Evolutionary conservation across 1,139 yeast genomes (phyloP).

Genomic region (Geotrichum carabidarum): DNA sequence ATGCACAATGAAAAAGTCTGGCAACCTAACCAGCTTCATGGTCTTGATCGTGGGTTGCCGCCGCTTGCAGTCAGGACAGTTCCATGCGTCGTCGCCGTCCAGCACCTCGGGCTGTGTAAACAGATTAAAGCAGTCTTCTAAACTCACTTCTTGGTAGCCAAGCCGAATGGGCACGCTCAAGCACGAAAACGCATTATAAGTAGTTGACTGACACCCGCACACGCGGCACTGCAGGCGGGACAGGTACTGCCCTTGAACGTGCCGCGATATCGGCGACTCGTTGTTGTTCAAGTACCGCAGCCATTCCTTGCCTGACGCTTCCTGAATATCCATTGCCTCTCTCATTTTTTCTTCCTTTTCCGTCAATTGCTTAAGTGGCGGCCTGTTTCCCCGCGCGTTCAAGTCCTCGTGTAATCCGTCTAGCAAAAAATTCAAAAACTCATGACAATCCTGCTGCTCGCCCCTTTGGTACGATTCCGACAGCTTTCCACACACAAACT

Average conservation of each 20-base stretch:
- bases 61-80: slow-evolving; percentile 73
- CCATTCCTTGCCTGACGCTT: slow-evolving; percentile 94
- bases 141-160: slow-evolving; percentile 37
- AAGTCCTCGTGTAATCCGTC: slow-evolving; percentile 89
- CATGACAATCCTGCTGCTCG: slow-evolving; percentile 93
- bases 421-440: slow-evolving; percentile 73
- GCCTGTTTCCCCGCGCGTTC: slow-evolving; percentile 59
- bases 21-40: slow-evolving; percentile 64
- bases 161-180: slow-evolving; percentile 68
- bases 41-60: slow-evolving; percentile 64
- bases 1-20: slow-evolving; percentile 66
- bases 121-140: slow-evolving; percentile 64
- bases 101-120: slow-evolving; percentile 64
- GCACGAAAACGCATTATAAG: slow-evolving; percentile 76
- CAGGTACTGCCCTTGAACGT: slow-evolving; percentile 85
- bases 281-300: slow-evolving; percentile 81
- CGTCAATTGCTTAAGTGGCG: slow-evolving; percentile 55
- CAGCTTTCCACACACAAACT: slow-evolving; percentile 59
- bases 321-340: slow-evolving; percentile 68
- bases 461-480: slow-evolving; percentile 65
- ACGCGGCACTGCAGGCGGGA: slow-evolving; percentile 71
- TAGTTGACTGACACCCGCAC: slow-evolving; percentile 78
- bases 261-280: slow-evolving; percentile 77
- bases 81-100: slow-evolving; percentile 87
- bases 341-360: slow-evolving; percentile 70